Conservation (phyloP, 441 rosid species). For the Metrosideros polymorpha region DNA sequence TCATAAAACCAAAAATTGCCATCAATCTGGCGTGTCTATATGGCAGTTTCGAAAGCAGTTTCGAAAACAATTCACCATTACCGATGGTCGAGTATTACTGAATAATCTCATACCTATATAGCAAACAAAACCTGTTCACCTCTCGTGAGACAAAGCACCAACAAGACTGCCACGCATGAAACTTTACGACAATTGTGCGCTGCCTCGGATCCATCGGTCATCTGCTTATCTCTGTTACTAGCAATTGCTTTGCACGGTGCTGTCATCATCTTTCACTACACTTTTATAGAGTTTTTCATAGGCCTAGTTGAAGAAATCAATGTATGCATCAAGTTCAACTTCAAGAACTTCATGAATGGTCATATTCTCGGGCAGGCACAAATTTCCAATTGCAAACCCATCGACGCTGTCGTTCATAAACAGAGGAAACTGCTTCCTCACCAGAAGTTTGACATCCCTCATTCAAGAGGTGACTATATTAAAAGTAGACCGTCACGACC, state of each 20-base stretch:
- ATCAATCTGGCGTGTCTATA: not conserved
- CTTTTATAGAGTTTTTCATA: not conserved
- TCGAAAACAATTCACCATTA: not conserved
- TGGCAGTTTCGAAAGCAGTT: not conserved
- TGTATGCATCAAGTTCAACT: not conserved
- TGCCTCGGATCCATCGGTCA: not conserved
- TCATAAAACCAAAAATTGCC: not conserved
- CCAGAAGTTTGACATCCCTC: not conserved
- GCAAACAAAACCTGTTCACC: not conserved
- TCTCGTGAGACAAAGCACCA: not conserved
- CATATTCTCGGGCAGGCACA: not conserved
- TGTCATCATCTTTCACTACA: not conserved
- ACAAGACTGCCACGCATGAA: not conserved
- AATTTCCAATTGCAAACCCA: not conserved
- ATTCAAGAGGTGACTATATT: not conserved
- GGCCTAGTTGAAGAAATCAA: not conserved
- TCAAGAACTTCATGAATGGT: not conserved
- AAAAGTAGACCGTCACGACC: not conserved
- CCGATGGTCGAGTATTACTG: not conserved
- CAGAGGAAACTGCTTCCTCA: not conserved
- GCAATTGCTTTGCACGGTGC: not conserved
- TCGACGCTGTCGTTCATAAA: not conserved
- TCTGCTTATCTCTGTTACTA: not conserved
- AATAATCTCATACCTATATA: not conserved
- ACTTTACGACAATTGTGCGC: not conserved